Evolutionary conservation across 176 grass and related monocot species (phyloP).

Genomic region (Paspalum notatum): DNA sequence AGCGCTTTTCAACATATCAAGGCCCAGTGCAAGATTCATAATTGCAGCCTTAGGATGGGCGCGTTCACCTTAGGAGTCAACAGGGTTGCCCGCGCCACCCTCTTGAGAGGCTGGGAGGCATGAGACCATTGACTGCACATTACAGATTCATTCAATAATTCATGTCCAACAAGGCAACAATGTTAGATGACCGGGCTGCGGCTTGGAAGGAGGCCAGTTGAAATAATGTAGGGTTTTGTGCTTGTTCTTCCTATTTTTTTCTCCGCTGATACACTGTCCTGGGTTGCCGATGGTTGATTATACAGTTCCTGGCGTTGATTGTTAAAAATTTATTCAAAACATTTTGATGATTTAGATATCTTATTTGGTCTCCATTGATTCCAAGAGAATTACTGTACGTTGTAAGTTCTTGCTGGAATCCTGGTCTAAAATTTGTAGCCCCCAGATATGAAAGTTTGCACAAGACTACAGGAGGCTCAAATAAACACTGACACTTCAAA

Average conservation of each 20-base stretch:
- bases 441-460: not conserved
- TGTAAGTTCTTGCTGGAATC: not conserved
- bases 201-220: conserved; percentile 21
- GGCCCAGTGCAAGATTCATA: conserved; percentile 78
- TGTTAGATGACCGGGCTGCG: conserved; percentile 8
- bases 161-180: conserved; percentile 12
- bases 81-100: conserved; percentile 85
- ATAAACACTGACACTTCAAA: not conserved
- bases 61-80: conserved; percentile 94
- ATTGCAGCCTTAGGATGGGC: conserved; percentile 95
- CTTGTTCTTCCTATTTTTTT: not conserved
- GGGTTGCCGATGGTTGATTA: not conserved
- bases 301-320: conserved; percentile 9
- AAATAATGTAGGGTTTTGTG: conserved; percentile 28
- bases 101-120: conserved; percentile 95
- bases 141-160: conserved; percentile 23
- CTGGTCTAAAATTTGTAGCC: not conserved
- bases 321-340: not conserved
- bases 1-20: conserved; percentile 79
- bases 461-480: not conserved
- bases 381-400: not conserved
- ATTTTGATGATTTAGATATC: not conserved
- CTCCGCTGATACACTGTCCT: not conserved
- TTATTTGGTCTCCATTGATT: not conserved
- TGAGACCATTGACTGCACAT: conserved; percentile 30